A percentile compares a stretch with the other conserved stretches of the same genome.
Evolutionary conservation across 2,329 filamentous ascomycete species (phyloP).

Genomic region (Trichophaea hybrida): DNA sequence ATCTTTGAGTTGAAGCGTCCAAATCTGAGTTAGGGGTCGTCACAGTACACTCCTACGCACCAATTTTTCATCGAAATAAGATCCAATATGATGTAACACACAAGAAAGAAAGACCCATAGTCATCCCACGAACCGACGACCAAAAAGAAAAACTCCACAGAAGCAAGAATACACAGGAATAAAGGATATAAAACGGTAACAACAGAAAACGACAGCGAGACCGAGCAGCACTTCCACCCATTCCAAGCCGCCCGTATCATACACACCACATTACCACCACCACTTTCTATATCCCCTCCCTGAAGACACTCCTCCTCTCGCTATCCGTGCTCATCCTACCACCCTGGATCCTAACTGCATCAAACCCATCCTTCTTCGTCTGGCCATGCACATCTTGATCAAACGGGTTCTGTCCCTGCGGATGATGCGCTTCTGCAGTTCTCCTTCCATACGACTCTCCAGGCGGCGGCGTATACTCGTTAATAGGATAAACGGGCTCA

Average conservation of each 20-base stretch:
- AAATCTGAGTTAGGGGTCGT: no score
- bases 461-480: constrained; percentile 7
- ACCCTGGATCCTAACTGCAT: constrained; percentile 18
- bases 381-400: constrained; percentile 9
- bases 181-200: no score
- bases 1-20: no score
- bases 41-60: no score
- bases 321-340: constrained; percentile 20
- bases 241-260: background rate
- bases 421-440: background rate
- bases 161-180: no score
- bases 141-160: no score
- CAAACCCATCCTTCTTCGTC: constrained; percentile 20
- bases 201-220: no score
- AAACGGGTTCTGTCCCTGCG: constrained; percentile 14
- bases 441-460: background rate
- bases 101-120: no score
- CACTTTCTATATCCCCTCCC: constrained; percentile 16
- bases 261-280: background rate
- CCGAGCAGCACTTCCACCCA: background rate
- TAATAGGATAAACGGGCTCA: constrained; percentile 6
- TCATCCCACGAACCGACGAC: no score
- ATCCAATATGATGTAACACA: no score
- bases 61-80: no score
- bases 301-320: constrained; percentile 23